Percentiles rank a stretch among this genome's conserved stretches.
These are phyloP conservation scores for Arabis hirsuta DNA, from an alignment of 345 rosid species.

Conservation along the genomic window DNA sequence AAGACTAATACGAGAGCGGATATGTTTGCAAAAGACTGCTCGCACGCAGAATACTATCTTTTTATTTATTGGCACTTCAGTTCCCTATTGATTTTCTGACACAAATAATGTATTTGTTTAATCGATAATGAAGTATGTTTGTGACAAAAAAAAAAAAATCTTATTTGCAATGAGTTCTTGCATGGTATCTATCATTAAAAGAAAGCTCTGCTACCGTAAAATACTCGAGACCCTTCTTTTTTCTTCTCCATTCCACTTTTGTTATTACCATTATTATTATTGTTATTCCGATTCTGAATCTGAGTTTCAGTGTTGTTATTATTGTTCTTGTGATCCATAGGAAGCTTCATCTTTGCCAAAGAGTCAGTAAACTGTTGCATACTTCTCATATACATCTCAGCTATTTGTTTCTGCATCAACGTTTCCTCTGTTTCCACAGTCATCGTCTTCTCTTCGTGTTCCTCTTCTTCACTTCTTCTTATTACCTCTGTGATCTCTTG, in stretches of 20 bases:
- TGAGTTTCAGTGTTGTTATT: slow-evolving; percentile 27
- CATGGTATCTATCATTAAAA: slow-evolving; percentile 60
- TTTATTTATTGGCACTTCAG: too few species aligned
- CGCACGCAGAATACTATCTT: too few species aligned
- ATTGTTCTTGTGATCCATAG: slow-evolving; percentile 68
- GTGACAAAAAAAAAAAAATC: too few species aligned
- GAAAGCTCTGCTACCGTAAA: slow-evolving; percentile 96
- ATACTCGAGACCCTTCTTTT: slow-evolving; percentile 86
- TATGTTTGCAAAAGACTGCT: too few species aligned
- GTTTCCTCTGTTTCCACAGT: slow-evolving; percentile 70
- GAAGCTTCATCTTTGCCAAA: slow-evolving; percentile 90
- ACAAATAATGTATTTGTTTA: too few species aligned
- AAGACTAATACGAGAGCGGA: too few species aligned
- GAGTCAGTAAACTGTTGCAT: slow-evolving; percentile 94
- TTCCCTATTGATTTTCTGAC: too few species aligned
- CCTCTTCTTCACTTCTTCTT: slow-evolving; percentile 46
- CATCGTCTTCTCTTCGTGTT: slow-evolving; percentile 45
- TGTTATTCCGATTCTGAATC: slow-evolving; percentile 48
- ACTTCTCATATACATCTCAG: slow-evolving; percentile 97
- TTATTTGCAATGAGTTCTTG: slow-evolving; percentile 31
- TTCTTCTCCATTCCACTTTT: slow-evolving; percentile 59
- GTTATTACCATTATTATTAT: not conserved
- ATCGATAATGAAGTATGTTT: too few species aligned
- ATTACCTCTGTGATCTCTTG: slow-evolving; percentile 63
- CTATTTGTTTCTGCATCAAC: slow-evolving; percentile 93